phyloP scores from a whole-genome alignment of 306 rosid species.

The Malus sylvestris region DNA sequence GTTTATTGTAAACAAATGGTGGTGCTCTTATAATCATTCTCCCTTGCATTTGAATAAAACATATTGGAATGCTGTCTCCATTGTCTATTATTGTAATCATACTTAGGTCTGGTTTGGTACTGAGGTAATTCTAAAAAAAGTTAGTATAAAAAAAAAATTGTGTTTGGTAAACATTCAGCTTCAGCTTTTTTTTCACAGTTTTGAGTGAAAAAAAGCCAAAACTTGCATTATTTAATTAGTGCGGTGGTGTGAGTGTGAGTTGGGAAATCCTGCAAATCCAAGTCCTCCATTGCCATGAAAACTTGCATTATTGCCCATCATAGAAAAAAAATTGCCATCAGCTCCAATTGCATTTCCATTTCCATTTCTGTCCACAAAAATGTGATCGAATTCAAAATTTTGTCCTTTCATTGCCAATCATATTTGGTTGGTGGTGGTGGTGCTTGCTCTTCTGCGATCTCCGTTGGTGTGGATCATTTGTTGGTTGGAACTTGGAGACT shows the following conservation, averaged over 20 bases:
- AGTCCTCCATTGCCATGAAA: neutral
- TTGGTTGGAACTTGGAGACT: neutral
- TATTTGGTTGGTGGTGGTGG: neutral
- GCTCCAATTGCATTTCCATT: neutral
- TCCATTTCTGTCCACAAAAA: neutral
- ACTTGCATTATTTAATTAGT: neutral
- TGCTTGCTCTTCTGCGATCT: neutral
- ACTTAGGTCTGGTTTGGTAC: neutral
- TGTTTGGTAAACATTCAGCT: too few relatives aligned
- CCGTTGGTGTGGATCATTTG: neutral
- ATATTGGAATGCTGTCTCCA: conserved; percentile 11
- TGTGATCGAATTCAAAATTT: neutral
- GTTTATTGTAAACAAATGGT: conserved; percentile 19
- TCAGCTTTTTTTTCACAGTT: too few relatives aligned
- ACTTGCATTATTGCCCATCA: neutral
- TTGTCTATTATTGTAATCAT: conserved; percentile 21
- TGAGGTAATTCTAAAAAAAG: too few relatives aligned
- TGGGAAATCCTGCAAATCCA: neutral
- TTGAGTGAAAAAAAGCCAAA: too few relatives aligned
- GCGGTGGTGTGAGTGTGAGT: neutral
- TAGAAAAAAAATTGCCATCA: neutral
- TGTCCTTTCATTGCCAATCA: neutral
- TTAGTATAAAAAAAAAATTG: too few relatives aligned
- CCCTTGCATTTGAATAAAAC: conserved; percentile 18
- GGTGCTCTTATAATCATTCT: conserved; percentile 31